phyloP scores from a whole-genome alignment of 2,329 filamentous ascomycete genomes.

The Epichloe sibirici region DNA sequence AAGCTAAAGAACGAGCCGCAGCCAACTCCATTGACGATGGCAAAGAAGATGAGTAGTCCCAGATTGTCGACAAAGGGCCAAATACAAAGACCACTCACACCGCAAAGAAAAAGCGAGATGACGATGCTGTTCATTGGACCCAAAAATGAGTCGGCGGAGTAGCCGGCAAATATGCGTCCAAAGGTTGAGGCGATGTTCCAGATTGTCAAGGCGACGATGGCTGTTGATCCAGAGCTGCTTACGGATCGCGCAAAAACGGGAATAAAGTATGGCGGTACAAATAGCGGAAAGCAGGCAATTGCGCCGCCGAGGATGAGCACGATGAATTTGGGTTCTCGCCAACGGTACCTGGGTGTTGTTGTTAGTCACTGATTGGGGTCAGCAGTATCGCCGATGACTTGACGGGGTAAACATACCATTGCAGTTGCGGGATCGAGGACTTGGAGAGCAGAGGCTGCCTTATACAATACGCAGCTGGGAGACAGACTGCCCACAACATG shows the following conservation, averaged over 20 bases:
- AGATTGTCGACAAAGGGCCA: constrained; percentile 16
- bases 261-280: constrained; percentile 18
- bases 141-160: constrained; percentile 14
- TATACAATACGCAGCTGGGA: constrained; percentile 15
- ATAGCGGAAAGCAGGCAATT: constrained; percentile 15
- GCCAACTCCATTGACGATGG: constrained; percentile 16
- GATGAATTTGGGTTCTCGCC: constrained; percentile 13
- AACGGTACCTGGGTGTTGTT: constrained; percentile 12
- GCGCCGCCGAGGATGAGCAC: constrained; percentile 13
- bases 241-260: constrained; percentile 15
- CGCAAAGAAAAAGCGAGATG: constrained; percentile 14
- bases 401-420: constrained; percentile 11
- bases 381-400: too few relatives aligned
- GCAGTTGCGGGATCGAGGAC: constrained; percentile 9
- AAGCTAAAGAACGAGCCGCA: constrained; percentile 19
- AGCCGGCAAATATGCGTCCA: constrained; percentile 15
- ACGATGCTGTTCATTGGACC: constrained; percentile 17
- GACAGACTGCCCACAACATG: constrained; percentile 16
- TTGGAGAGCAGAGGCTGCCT: constrained; percentile 6
- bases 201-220: constrained; percentile 12
- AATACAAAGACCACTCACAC: constrained; percentile 13
- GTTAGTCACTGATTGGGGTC: neutral
- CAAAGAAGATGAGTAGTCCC: constrained; percentile 12
- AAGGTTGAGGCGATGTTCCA: constrained; percentile 18
- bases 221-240: constrained; percentile 10